Evolutionary conservation across 1,139 yeast species (phyloP).

Genomic region (Dujonia santamariae): DNA sequence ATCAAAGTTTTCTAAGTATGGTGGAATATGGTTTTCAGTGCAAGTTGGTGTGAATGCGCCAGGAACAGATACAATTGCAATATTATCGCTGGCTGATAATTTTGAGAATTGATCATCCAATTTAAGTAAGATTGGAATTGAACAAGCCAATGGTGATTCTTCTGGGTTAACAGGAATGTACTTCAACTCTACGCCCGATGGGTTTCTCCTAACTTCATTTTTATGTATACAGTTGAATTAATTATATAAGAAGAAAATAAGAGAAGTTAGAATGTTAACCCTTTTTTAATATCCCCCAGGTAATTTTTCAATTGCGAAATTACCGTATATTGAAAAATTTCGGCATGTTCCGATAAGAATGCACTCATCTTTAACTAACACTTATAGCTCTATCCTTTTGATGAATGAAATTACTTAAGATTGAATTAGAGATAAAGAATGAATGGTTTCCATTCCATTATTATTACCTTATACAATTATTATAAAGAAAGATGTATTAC

Average conservation of each 20-base stretch:
- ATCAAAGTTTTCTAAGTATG: slow-evolving; percentile 19
- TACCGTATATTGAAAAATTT: too few species aligned
- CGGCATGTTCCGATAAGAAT: too few species aligned
- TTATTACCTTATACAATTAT: too few species aligned
- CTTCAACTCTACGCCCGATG: slow-evolving; percentile 20
- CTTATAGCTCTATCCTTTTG: too few species aligned
- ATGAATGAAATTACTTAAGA: too few species aligned
- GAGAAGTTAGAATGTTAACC: neutral
- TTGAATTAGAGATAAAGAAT: too few species aligned
- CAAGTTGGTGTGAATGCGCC: slow-evolving; percentile 33
- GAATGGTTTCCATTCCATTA: too few species aligned
- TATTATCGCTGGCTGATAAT: slow-evolving; percentile 10
- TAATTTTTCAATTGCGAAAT: too few species aligned
- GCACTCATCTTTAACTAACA: too few species aligned
- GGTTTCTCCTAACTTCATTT: slow-evolving; percentile 17
- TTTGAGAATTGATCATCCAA: slow-evolving; percentile 18
- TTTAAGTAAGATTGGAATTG: slow-evolving; percentile 21
- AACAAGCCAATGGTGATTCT: slow-evolving; percentile 21
- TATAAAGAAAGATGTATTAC: too few species aligned
- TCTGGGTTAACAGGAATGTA: slow-evolving; percentile 25
- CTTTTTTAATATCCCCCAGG: too few species aligned
- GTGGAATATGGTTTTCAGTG: slow-evolving; percentile 30
- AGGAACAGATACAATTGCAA: slow-evolving; percentile 26
- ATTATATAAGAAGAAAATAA: neutral
- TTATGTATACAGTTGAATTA: too few species aligned